Evolutionary conservation across 352 stramenopile genomes (phyloP).

Genomic region (Elongisporangium undulatum): DNA sequence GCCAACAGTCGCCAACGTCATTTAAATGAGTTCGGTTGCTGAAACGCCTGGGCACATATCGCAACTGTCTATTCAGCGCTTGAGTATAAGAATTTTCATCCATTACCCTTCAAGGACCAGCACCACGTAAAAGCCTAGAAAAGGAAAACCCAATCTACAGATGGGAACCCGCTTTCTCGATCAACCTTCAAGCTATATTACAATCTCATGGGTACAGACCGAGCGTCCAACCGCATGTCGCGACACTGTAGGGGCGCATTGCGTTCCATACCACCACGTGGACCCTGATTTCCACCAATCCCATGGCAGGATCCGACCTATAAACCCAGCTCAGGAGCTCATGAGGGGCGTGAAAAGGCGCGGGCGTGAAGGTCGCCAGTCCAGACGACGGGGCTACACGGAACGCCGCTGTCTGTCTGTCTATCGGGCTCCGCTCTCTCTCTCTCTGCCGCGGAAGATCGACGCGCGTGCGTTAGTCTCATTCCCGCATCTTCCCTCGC

Average conservation of each 20-base stretch:
- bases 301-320: background rate
- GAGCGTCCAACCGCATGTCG: background rate
- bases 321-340: background rate
- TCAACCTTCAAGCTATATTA: background rate
- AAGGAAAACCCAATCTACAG: background rate
- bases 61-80: background rate
- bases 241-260: background rate
- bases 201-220: background rate
- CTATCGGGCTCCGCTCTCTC: background rate
- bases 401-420: background rate
- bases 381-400: background rate
- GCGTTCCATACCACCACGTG: background rate
- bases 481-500: conserved; percentile 18
- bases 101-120: background rate
- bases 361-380: background rate
- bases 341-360: background rate
- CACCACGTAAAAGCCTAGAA: background rate
- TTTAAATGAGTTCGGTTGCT: background rate
- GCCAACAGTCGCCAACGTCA: background rate
- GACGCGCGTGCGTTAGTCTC: background rate
- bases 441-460: background rate
- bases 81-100: too few species aligned
- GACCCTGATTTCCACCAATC: background rate
- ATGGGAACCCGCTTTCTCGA: background rate
- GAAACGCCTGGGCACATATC: background rate